Evolutionary conservation across 352 stramenopile species (phyloP).

Genomic region (Phytophthora parvispora): DNA sequence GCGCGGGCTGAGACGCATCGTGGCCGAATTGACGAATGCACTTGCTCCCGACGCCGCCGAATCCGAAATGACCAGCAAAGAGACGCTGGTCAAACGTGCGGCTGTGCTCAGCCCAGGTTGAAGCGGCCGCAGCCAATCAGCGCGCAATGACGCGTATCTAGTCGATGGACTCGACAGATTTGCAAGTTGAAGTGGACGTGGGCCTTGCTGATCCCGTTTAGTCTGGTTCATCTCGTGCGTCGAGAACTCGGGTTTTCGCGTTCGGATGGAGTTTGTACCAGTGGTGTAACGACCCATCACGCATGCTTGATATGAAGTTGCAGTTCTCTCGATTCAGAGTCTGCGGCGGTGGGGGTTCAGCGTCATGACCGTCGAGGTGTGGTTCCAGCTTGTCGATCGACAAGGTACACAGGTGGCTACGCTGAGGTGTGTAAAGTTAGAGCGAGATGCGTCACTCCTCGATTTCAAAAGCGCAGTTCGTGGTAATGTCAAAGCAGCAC

Average conservation of each 20-base stretch:
- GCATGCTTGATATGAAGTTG: too few relatives aligned
- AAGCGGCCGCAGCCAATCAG: constrained; percentile 13
- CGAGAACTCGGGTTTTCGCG: too few relatives aligned
- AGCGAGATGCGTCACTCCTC: not conserved
- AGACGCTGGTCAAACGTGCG: not conserved
- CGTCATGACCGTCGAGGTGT: too few relatives aligned
- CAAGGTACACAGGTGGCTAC: not conserved
- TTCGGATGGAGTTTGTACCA: too few relatives aligned
- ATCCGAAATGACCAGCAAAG: constrained; percentile 32
- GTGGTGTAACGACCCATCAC: too few relatives aligned
- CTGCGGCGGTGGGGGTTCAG: too few relatives aligned
- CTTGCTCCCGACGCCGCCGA: constrained; percentile 18
- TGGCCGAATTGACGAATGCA: not conserved
- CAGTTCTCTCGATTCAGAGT: too few relatives aligned
- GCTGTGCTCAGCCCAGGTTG: constrained; percentile 6
- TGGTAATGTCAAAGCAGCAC: not conserved
- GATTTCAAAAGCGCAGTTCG: not conserved
- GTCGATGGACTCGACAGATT: not conserved
- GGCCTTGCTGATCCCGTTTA: too few relatives aligned
- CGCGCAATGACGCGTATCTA: not conserved
- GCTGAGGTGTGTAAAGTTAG: not conserved
- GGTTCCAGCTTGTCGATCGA: not conserved
- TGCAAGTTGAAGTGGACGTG: constrained; percentile 31
- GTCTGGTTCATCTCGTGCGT: too few relatives aligned
- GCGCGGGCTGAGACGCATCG: constrained; percentile 70